phyloP scores from a whole-genome alignment of 2,329 filamentous ascomycete genomes.

The Pseudogymnoascus sp. region DNA sequence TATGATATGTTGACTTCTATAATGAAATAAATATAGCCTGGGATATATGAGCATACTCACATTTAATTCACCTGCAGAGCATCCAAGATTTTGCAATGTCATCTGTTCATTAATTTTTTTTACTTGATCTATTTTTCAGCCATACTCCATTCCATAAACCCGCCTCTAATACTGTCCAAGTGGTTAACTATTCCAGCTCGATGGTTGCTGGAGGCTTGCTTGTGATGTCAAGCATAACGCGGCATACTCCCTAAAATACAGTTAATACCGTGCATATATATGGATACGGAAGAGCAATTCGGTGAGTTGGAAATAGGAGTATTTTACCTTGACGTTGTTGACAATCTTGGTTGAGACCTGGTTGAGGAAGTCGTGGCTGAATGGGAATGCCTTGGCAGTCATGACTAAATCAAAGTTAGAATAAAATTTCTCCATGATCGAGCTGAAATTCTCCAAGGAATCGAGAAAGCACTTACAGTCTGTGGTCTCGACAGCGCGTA shows the following conservation, averaged over 20 bases:
- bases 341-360: constrained; percentile 60
- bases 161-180: neutral
- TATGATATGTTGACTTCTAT: neutral
- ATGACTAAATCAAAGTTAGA: constrained; percentile 41
- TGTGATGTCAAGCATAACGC: constrained; percentile 61
- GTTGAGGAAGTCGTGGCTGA: constrained; percentile 57
- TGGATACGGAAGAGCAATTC: neutral
- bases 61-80: neutral
- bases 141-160: constrained; percentile 12
- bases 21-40: neutral
- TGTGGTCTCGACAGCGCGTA: constrained; percentile 53
- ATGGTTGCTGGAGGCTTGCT: constrained; percentile 52
- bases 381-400: constrained; percentile 34
- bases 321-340: constrained; percentile 55
- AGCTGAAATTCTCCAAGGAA: neutral
- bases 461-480: constrained; percentile 25
- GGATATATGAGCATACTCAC: neutral
- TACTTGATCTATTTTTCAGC: constrained; percentile 9
- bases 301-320: neutral
- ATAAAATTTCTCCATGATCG: neutral
- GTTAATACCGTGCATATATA: constrained; percentile 5
- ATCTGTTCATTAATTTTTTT: neutral
- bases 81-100: neutral
- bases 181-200: constrained; percentile 56
- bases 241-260: constrained; percentile 49